These are phyloP conservation scores for Epicoccum nigrum DNA, from an alignment of 2,329 filamentous ascomycete species.

Conservation along the genomic window DNA sequence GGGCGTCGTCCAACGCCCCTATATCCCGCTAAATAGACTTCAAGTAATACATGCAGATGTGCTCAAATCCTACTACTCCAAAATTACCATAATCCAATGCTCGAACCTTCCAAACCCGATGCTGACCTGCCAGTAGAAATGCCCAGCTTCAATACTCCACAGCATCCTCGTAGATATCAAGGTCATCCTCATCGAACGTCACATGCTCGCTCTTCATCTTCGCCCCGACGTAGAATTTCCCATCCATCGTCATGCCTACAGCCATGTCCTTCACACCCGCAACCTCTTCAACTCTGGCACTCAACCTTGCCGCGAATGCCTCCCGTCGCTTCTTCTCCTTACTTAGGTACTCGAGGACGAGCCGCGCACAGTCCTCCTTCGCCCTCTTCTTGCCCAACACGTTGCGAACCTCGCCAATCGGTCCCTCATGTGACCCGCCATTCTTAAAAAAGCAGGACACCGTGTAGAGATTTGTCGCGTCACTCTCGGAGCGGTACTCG, in stretches of 20 bases:
- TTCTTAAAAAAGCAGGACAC: constrained; percentile 45
- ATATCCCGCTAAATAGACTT: too few relatives aligned
- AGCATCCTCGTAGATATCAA: constrained; percentile 8
- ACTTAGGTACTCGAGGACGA: constrained; percentile 49
- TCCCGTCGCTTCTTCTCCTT: constrained; percentile 31
- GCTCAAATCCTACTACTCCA: too few relatives aligned
- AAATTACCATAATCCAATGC: too few relatives aligned
- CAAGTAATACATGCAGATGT: too few relatives aligned
- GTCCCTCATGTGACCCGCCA: constrained; percentile 28
- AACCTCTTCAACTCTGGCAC: neutral
- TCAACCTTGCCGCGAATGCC: constrained; percentile 14
- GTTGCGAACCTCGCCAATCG: constrained; percentile 51
- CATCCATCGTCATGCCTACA: too few relatives aligned
- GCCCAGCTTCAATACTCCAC: too few relatives aligned
- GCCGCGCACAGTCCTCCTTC: constrained; percentile 56
- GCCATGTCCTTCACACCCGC: too few relatives aligned
- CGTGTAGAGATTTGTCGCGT: constrained; percentile 39
- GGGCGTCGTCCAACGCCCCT: too few relatives aligned
- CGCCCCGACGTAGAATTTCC: too few relatives aligned
- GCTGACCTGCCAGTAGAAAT: too few relatives aligned
- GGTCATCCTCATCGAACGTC: neutral
- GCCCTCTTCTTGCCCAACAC: constrained; percentile 58
- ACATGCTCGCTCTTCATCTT: neutral
- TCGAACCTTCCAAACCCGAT: too few relatives aligned
- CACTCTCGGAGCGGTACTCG: constrained; percentile 23